Evolutionary conservation across 257 asterid species (phyloP), one percentile per base, ranked within the genome.

Genomic region (Ocimum tenuiflorum): DNA sequence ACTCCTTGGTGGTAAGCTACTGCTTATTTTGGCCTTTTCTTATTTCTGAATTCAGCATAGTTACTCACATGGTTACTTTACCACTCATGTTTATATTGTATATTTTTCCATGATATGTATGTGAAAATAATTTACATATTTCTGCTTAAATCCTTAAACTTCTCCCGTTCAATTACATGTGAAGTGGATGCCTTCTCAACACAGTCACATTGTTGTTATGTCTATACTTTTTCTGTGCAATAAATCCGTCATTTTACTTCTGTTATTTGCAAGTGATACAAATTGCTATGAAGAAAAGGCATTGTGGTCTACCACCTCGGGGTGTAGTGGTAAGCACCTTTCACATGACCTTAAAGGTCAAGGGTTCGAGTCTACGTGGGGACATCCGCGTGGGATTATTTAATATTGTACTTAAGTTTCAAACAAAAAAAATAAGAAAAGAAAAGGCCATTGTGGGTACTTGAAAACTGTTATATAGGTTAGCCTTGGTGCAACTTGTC

Each of bases 1-100:
- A 87, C 72, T 68, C 85, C 22, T 76, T 92, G 77, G 89, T 77
- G 88, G 99, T 89, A 84, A 56, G 89, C 35, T 22, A 41, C 31
- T 61, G 38, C 54, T 54, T 62, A 20, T 55, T 61, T 69, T 46
- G 38, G 60, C 51, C 18, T 66, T 60, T 17, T 38, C 49, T 19
- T 55, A 63, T 46, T 27, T 41, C 18, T 24, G 5, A 8, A 51
- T 38, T 22, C 8, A 13, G 35, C 17, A 11, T 45, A 35, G 8
- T 71, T 19, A 20, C 23, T 7, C 11, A 8, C 14, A 23, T 52
- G 19, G 22, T 63, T 36, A 11, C 68, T 36, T 47, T 41, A 3
- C 10, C n/a, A 9, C 20, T 17, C 50, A 18, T 52, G 56, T 23
- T 64, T 35, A 18, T 3, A 31, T 23, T 29, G 12, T 19, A 43